phyloP scores from a whole-genome alignment of 2,329 filamentous ascomycete genomes.

The Truncatella angustata region DNA sequence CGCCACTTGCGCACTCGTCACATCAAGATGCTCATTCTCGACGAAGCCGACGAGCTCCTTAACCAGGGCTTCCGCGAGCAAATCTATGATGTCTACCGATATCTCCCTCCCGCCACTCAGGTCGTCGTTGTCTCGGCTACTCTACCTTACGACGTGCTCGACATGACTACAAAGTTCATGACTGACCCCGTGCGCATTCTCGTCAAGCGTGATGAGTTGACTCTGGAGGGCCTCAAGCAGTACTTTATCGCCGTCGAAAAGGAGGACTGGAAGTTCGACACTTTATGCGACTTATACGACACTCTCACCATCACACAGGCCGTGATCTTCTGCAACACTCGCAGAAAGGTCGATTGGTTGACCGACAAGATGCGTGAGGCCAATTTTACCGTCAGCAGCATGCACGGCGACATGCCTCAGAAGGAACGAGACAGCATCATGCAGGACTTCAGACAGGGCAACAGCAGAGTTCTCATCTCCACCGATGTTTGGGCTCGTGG shows the following conservation, averaged over 20 bases:
- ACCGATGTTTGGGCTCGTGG: conserved; percentile 98
- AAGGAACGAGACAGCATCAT: conserved; percentile 98
- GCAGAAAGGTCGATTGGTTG: conserved; percentile 98
- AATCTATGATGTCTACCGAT: conserved; percentile 98
- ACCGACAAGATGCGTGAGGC: conserved; percentile 99
- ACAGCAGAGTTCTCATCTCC: conserved; percentile 92
- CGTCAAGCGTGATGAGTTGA: conserved; percentile 98
- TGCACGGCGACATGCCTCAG: conserved; percentile 99
- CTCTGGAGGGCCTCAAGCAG: conserved; percentile 94
- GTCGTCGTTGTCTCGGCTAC: conserved; percentile 98
- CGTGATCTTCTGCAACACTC: conserved; percentile 99
- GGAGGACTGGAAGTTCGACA: conserved; percentile 99
- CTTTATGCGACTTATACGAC: conserved; percentile 96
- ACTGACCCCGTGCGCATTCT: conserved; percentile 94
- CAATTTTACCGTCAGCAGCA: conserved; percentile 97
- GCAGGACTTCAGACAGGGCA: conserved; percentile 97
- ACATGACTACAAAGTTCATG: conserved; percentile 99
- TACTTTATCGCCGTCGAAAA: conserved; percentile 99
- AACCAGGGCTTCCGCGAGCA: conserved; percentile 97
- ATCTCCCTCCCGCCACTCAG: conserved; percentile 92
- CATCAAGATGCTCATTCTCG: conserved; percentile 64
- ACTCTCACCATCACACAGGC: conserved; percentile 98
- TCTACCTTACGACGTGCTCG: conserved; percentile 93
- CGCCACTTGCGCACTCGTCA: conserved; percentile 57
- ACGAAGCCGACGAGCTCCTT: conserved; percentile 64